Conservation (phyloP, 2,329 filamentous ascomycete genomes). For the Arthrobotrys iridis region DNA sequence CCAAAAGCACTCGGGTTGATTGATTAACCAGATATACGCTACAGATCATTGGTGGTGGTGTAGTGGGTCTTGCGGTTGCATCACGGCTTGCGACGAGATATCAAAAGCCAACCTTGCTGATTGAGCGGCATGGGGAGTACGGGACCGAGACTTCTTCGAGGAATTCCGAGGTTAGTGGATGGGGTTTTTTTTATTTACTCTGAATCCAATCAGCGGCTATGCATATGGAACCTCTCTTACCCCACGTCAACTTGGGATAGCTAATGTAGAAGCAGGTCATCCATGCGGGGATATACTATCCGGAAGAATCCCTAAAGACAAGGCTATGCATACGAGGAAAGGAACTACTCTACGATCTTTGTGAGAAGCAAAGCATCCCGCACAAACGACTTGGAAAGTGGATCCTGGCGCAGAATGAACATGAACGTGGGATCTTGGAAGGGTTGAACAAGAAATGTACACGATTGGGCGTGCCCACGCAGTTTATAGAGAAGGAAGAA, state of each 20-base stretch:
- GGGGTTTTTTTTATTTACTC: no score
- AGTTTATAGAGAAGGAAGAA: conserved; percentile 74
- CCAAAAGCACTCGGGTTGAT: neutral
- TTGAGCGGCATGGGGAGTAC: conserved; percentile 79
- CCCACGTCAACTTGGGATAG: neutral
- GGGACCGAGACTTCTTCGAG: conserved; percentile 89
- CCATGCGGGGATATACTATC: conserved; percentile 94
- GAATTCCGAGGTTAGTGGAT: conserved; percentile 76
- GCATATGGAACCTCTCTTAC: neutral
- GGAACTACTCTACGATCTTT: conserved; percentile 80
- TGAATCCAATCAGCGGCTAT: no score
- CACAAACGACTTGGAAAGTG: conserved; percentile 86
- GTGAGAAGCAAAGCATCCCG: conserved; percentile 72
- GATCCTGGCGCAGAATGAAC: conserved; percentile 85
- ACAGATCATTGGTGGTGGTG: conserved; percentile 73
- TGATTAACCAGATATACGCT: neutral
- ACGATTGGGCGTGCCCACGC: conserved; percentile 71
- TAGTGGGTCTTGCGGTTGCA: conserved; percentile 83
- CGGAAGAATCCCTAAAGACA: conserved; percentile 78
- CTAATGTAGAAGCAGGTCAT: conserved; percentile 71
- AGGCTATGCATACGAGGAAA: conserved; percentile 81
- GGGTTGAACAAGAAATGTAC: conserved; percentile 65
- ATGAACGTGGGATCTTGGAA: conserved; percentile 73
- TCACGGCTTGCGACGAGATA: conserved; percentile 72
- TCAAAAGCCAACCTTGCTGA: conserved; percentile 74